These are phyloP conservation scores for Beta lomatogona DNA, from an alignment of 179 eudicot genomes.

Conservation along the genomic window DNA sequence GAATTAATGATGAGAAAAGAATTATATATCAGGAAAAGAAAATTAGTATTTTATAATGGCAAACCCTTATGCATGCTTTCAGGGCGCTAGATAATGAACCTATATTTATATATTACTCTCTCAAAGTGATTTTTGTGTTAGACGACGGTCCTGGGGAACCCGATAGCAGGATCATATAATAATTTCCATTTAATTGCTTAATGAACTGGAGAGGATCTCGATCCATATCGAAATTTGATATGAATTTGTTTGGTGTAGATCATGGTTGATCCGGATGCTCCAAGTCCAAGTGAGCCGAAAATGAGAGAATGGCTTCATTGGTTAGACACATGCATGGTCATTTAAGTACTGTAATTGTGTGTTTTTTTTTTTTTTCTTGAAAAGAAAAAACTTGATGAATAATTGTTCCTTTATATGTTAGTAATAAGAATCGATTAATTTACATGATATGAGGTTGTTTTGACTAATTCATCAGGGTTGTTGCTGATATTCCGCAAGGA, in stretches of 20 bases:
- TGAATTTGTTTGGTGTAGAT: constrained; percentile 36
- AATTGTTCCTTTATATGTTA: neutral
- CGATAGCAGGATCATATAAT: no score
- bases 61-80: no score
- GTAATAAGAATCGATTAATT: neutral
- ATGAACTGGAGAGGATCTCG: no score
- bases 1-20: no score
- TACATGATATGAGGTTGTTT: neutral
- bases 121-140: no score
- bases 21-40: no score
- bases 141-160: no score
- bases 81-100: no score
- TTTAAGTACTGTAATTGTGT: neutral
- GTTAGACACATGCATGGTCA: constrained; percentile 32
- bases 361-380: neutral
- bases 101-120: no score
- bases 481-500: constrained; percentile 42
- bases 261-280: constrained; percentile 91
- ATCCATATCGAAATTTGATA: neutral
- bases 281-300: constrained; percentile 80
- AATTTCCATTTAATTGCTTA: no score
- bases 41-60: no score
- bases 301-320: constrained; percentile 82
- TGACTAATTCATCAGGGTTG: constrained; percentile 24
- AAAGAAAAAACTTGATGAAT: neutral